Base-by-base conservation (phyloP, 2,329 filamentous ascomycete genomes). In the Alternaria ethzedia region DNA sequence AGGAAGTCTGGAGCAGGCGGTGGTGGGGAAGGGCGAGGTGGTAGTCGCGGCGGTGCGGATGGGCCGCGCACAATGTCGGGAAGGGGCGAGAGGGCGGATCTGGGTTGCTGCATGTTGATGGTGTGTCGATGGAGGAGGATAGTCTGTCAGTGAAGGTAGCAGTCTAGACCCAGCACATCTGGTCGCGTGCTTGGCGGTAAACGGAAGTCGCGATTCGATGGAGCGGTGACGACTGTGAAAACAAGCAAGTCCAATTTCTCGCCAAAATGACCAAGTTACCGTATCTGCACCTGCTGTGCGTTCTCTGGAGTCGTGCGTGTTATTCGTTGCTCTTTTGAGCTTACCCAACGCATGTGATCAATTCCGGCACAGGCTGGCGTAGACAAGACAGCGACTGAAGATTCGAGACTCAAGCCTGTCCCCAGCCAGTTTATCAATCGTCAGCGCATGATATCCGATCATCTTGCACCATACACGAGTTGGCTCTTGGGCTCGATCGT, bases 1-100 rank as follows among this genome's bases (percentile, higher is more conserved):
- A 75, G 56, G 49, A 70, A 74, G 6, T 65, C 55, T 6, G 64
- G 60, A 36, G 36, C 12, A 17, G 26, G 26, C n/a, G 23, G 17
- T 8, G 32, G 45, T 15, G 57, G 36, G 7, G 46, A 36, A 26
- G 51, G 17, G 9, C n/a, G 26, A 36, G 3, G 20, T 21, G 61
- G 12, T 26, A 56, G 51, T 25, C 9, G 51, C 21, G 52, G 25
- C 25, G 54, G 49, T 44, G 54, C 43, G 2, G 54, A 49, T n/a
- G 59, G 43, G 11, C 12, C 26, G 6, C 44, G 47, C 15, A 25
- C 23, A 5, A 62, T 25, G 5, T 62, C 59, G 17, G 59, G 59
- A 10, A 47, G 7, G n/a, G 59, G 55, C 2, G 47, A 59, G 12
- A 30, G 47, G 2, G 17, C 30, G 1, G 21, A 20, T 41, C 17